phyloP scores from a whole-genome alignment of 2,329 filamentous ascomycete species.

The Colletotrichum tanaceti region DNA sequence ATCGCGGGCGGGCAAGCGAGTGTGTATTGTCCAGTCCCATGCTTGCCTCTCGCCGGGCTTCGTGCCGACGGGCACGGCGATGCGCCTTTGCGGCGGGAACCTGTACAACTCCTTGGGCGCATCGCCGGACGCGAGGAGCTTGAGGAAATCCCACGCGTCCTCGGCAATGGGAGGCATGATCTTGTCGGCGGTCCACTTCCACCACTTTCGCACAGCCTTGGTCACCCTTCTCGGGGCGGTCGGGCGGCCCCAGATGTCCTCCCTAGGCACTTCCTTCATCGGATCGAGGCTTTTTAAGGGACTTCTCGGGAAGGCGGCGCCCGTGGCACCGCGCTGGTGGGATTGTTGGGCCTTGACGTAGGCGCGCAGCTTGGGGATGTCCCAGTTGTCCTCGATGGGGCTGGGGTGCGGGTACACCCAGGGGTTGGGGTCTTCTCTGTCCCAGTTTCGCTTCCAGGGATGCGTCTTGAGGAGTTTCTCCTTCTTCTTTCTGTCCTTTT shows the following conservation, averaged over 20 bases:
- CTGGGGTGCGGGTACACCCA: constrained; percentile 47
- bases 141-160: constrained; percentile 67
- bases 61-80: constrained; percentile 41
- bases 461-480: constrained; percentile 20
- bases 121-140: constrained; percentile 57
- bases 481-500: constrained; percentile 17
- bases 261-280: constrained; percentile 51
- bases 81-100: constrained; percentile 52
- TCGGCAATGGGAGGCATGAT: constrained; percentile 65
- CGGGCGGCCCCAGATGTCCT: constrained; percentile 63
- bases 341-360: constrained; percentile 57
- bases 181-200: constrained; percentile 57
- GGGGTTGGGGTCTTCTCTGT: constrained; percentile 17
- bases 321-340: constrained; percentile 46
- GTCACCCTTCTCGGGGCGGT: constrained; percentile 53
- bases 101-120: constrained; percentile 52
- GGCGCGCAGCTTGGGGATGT: constrained; percentile 56
- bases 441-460: constrained; percentile 12
- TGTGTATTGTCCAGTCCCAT: constrained; percentile 60
- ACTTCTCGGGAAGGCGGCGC: constrained; percentile 44
- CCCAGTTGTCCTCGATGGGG: constrained; percentile 61
- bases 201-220: constrained; percentile 61
- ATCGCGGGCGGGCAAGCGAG: constrained; percentile 51
- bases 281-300: constrained; percentile 50
- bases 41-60: not conserved